Evolutionary conservation across 768 basidiomycete species (phyloP).

Genomic region (Xerocomus spinulosus): DNA sequence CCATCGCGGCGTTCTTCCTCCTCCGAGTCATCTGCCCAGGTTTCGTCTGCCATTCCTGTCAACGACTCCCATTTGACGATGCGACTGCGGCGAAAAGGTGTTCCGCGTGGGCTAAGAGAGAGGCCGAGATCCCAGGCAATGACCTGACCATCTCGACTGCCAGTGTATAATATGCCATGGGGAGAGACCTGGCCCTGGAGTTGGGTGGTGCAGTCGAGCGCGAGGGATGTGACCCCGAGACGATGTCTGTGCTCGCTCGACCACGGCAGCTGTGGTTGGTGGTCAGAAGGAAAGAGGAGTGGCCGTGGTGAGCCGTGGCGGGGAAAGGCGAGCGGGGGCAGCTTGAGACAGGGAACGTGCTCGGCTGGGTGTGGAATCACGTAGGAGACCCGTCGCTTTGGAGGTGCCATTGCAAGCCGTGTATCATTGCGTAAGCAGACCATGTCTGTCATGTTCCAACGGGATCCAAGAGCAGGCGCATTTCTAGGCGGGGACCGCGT

Average conservation of each 20-base stretch:
- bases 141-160: slow-evolving; percentile 83
- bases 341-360: slow-evolving; percentile 57
- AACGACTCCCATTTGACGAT: slow-evolving; percentile 67
- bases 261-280: slow-evolving; percentile 16
- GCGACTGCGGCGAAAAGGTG: slow-evolving; percentile 19
- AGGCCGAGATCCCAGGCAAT: slow-evolving; percentile 84
- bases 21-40: slow-evolving; percentile 59
- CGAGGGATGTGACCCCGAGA: slow-evolving; percentile 82
- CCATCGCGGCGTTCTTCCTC: slow-evolving; percentile 69
- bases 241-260: slow-evolving; percentile 71
- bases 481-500: slow-evolving; percentile 93
- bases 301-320: slow-evolving; percentile 69
- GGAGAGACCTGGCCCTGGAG: slow-evolving; percentile 63
- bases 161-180: slow-evolving; percentile 86
- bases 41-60: slow-evolving; percentile 80
- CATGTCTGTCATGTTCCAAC: slow-evolving; percentile 66
- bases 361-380: slow-evolving; percentile 72
- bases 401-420: slow-evolving; percentile 34
- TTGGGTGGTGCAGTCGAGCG: slow-evolving; percentile 77
- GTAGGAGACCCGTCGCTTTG: slow-evolving; percentile 77
- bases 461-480: slow-evolving; percentile 86
- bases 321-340: slow-evolving; percentile 61
- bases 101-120: slow-evolving; percentile 47
- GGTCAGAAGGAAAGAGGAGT: slow-evolving; percentile 46
- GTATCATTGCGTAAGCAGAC: slow-evolving; percentile 22